Conservation (phyloP, 495 filamentous ascomycete genomes). For the Daldinia loculata region DNA sequence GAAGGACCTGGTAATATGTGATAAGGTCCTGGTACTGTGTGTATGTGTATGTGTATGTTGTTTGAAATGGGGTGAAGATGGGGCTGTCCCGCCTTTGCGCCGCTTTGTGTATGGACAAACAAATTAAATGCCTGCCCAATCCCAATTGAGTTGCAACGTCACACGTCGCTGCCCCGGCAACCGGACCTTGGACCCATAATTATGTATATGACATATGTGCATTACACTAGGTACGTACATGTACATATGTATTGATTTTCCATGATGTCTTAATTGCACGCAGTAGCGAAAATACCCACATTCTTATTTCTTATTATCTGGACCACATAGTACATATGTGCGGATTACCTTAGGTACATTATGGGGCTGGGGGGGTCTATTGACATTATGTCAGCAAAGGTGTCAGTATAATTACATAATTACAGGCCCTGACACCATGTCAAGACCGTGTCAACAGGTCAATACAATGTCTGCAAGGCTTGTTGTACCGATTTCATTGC, state of each 20-base stretch:
- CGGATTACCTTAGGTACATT: no score
- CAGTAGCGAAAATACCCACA: neutral
- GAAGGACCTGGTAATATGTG: slow-evolving; percentile 32
- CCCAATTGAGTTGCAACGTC: slow-evolving; percentile 39
- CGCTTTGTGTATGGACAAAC: slow-evolving; percentile 39
- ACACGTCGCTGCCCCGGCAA: slow-evolving; percentile 41
- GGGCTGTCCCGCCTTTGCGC: slow-evolving; percentile 22
- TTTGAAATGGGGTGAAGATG: neutral
- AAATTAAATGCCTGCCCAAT: slow-evolving; percentile 41
- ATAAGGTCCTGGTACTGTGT: slow-evolving; percentile 2
- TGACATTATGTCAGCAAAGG: no score
- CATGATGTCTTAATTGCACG: neutral
- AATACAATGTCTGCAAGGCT: no score
- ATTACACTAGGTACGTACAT: neutral
- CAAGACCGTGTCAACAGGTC: no score
- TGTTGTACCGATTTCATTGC: no score
- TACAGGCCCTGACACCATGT: no score
- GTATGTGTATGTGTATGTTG: neutral
- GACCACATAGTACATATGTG: no score
- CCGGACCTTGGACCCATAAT: slow-evolving; percentile 23
- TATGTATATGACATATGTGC: slow-evolving; percentile 2
- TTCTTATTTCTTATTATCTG: neutral
- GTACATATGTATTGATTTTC: neutral
- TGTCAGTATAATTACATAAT: no score
- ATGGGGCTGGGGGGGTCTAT: no score